phyloP scores from a whole-genome alignment of 2,329 filamentous ascomycete genomes.

The Hymenoscyphus scutula region DNA sequence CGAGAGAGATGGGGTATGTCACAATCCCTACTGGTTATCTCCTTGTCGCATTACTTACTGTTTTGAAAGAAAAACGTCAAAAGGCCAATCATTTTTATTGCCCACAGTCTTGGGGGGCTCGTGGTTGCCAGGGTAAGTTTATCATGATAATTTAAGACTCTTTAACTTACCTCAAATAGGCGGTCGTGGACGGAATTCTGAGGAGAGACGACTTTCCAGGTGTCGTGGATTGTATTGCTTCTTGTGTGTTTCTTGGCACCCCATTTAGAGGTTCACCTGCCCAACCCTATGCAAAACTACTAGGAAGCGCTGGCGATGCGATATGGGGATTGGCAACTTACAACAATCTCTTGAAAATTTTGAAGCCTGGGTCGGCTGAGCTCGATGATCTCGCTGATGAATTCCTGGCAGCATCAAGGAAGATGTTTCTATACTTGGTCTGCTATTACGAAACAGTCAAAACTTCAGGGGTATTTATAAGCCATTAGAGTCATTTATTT shows the following conservation, averaged over 20 bases:
- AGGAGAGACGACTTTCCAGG: constrained; percentile 5
- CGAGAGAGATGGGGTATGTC: not conserved
- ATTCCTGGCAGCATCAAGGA: not conserved
- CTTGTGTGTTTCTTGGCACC: constrained; percentile 13
- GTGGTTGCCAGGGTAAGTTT: constrained; percentile 37
- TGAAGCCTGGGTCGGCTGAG: constrained; percentile 9
- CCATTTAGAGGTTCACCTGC: constrained; percentile 10
- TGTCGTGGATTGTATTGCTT: constrained; percentile 9
- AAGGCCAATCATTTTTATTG: constrained; percentile 38
- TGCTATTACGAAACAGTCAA: constrained; percentile 9
- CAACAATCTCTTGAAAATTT: constrained; percentile 1
- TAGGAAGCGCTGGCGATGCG: constrained; percentile 4
- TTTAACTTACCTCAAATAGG: not conserved
- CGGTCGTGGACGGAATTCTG: constrained; percentile 16
- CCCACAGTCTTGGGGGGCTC: constrained; percentile 42
- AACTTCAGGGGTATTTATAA: not conserved
- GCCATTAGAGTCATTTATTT: not conserved
- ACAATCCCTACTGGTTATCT: not conserved
- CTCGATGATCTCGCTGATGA: constrained; percentile 6
- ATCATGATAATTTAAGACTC: no score
- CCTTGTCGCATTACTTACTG: not conserved
- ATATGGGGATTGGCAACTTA: constrained; percentile 1
- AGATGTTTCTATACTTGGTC: constrained; percentile 2
- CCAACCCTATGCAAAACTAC: constrained; percentile 5
- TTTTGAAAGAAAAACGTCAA: not conserved